Percentiles rank a stretch among this genome's conserved stretches.
Evolutionary conservation across 2,329 filamentous ascomycete species (phyloP).

Genomic region (Cladosporium sphaerospermum): DNA sequence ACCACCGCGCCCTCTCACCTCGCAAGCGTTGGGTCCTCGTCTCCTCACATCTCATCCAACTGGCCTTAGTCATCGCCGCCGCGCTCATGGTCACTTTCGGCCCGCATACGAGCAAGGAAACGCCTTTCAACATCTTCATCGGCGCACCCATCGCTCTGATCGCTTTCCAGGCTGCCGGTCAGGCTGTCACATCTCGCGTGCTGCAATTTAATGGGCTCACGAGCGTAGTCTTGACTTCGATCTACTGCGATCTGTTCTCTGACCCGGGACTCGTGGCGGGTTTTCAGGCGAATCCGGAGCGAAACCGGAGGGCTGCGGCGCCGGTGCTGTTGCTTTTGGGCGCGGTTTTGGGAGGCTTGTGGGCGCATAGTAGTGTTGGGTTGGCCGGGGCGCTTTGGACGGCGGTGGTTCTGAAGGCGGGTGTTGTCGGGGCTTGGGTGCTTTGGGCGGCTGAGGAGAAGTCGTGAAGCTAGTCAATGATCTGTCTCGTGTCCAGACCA

Average conservation of each 20-base stretch:
- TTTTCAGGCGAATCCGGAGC: slow-evolving; percentile 42
- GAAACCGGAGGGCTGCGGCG: slow-evolving; percentile 48
- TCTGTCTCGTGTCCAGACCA: no score
- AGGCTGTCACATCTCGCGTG: slow-evolving; percentile 66
- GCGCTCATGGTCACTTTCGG: slow-evolving; percentile 39
- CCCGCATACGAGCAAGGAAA: slow-evolving; percentile 18
- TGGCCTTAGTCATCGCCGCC: slow-evolving; percentile 34
- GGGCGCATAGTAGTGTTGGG: slow-evolving; percentile 47
- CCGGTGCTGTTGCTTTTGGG: slow-evolving; percentile 48
- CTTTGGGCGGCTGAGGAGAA: slow-evolving; percentile 35
- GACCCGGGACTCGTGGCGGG: slow-evolving; percentile 48
- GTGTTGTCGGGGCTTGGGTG: slow-evolving; percentile 35
- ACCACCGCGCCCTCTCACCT: slow-evolving; percentile 59
- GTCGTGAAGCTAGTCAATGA: no score
- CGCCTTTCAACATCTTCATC: slow-evolving; percentile 34
- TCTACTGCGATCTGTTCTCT: slow-evolving; percentile 74
- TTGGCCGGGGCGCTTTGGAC: slow-evolving; percentile 48
- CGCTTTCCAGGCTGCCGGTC: slow-evolving; percentile 71
- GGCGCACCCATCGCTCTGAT: slow-evolving; percentile 62
- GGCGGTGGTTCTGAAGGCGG: slow-evolving; percentile 36
- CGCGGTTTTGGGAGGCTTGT: slow-evolving; percentile 49
- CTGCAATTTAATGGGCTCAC: slow-evolving; percentile 67
- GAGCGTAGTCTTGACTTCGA: slow-evolving; percentile 72
- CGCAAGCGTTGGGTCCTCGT: slow-evolving; percentile 60
- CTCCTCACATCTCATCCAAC: slow-evolving; percentile 36